Evolutionary conservation across 2,329 filamentous ascomycete genomes (phyloP).

Genomic region (Huntiella decipiens): DNA sequence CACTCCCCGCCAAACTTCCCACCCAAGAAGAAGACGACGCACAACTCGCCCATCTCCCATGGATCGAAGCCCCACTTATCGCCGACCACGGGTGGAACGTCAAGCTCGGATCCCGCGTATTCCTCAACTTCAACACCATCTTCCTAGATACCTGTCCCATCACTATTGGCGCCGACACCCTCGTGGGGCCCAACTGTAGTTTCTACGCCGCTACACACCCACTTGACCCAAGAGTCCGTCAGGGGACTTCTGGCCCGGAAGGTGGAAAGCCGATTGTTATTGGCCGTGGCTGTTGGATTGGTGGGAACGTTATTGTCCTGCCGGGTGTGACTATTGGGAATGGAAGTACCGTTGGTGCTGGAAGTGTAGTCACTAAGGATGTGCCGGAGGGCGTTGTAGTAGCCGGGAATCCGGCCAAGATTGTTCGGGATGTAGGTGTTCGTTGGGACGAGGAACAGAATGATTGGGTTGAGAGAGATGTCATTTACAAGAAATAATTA

Average conservation of each 20-base stretch:
- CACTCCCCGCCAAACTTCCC: slow-evolving; percentile 35
- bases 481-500: slow-evolving; percentile 22
- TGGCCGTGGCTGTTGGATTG: slow-evolving; percentile 67
- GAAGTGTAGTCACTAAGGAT: slow-evolving; percentile 65
- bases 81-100: slow-evolving; percentile 68
- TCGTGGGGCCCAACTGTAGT: slow-evolving; percentile 61
- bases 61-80: slow-evolving; percentile 49
- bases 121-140: slow-evolving; percentile 54
- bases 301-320: slow-evolving; percentile 50
- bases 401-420: slow-evolving; percentile 46
- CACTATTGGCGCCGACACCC: slow-evolving; percentile 54
- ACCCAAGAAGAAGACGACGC: slow-evolving; percentile 35
- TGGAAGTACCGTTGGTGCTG: slow-evolving; percentile 58
- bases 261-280: slow-evolving; percentile 53
- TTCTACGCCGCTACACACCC: slow-evolving; percentile 64
- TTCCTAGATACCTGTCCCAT: slow-evolving; percentile 63
- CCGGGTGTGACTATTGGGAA: slow-evolving; percentile 62
- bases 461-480: slow-evolving; percentile 5
- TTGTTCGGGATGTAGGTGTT: slow-evolving; percentile 20
- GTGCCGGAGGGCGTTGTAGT: slow-evolving; percentile 44
- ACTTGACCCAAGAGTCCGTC: slow-evolving; percentile 51
- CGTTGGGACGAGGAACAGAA: slow-evolving; percentile 1
- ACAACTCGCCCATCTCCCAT: slow-evolving; percentile 44
- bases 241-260: slow-evolving; percentile 60
- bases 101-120: slow-evolving; percentile 49